Evolutionary conservation across 1,284 basidiomycete genomes (phyloP), one percentile per base, ranked within the genome.

Genomic region (Marasmius tenuissimus): DNA sequence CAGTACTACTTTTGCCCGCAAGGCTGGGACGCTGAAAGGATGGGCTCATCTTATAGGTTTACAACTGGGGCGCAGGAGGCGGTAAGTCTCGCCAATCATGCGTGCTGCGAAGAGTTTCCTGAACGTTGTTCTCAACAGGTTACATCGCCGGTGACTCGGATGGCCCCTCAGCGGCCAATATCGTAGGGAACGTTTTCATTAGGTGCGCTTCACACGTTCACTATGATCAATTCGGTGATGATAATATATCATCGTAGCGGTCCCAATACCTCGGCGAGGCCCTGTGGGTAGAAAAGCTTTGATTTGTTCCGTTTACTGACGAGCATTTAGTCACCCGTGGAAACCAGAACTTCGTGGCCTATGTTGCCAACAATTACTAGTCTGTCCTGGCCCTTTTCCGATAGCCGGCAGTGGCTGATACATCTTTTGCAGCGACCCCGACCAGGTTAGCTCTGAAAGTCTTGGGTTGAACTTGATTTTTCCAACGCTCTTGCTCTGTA

Each of bases 121-220:
- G 11, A 22, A 22, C n/a, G 18, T 34, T 18, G 45, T 50, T n/a
- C 9, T 12, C 22, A 9, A 7, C 1, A 65, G 73, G 68, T 33
- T 76, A 77, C 59, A 77, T 76, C 61, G 74, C 73, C 47, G 75
- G 75, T 18, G 75, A 77, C 58, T 75, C 74, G 33, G 73, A 45
- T 47, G 75, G 73, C 14, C 63, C 62, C 9, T 75, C 73, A 3
- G 69, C 70, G 58, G 74, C 75, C 35, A 77, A 77, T 59, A 77
- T 77, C 57, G 59, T 75, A 35, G 73, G 72, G 47, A 76, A 76
- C 59, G 67, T 75, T 8, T 77, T 76, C 65, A 75, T 77, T 40
- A 75, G 72, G 72, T 73, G 33, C 9, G 61, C 33, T n/a, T 14
- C 12, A 12, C 14, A 47, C 34, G 16, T 49, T 58, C 10, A 8